phyloP scores from a whole-genome alignment of 345 rosid genomes.

The Capsella bursapastoris region DNA sequence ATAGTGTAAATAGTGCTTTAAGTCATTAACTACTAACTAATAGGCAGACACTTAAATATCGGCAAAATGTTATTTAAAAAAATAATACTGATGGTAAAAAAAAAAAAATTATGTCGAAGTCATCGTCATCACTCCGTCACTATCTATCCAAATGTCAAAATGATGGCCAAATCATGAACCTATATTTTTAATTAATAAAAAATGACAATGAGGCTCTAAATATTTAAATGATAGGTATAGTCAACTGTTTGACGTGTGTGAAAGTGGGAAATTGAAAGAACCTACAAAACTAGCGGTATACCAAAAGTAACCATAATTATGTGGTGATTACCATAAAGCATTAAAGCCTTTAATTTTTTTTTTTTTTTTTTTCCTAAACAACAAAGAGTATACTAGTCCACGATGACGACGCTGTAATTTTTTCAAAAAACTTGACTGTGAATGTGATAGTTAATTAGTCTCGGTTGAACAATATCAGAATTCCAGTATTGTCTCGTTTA shows the following conservation, averaged over 20 bases:
- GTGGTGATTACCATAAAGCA: background rate
- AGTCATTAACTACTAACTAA: background rate
- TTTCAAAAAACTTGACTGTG: background rate
- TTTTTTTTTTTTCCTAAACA: background rate
- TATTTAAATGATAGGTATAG: background rate
- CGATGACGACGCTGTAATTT: background rate
- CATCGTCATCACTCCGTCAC: constrained; percentile 29
- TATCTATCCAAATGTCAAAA: constrained; percentile 24
- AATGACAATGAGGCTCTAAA: background rate
- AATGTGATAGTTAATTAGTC: background rate
- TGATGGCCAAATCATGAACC: constrained; percentile 44
- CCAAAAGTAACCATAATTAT: background rate
- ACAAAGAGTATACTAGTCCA: background rate
- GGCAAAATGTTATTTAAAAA: background rate
- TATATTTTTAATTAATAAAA: constrained; percentile 4
- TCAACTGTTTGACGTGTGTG: background rate
- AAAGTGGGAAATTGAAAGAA: background rate
- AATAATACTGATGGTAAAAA: too few relatives aligned
- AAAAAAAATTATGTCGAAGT: background rate
- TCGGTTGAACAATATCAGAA: background rate
- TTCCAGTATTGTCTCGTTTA: background rate
- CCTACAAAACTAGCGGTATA: background rate
- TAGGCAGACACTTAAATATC: background rate
- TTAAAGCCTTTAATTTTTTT: background rate
- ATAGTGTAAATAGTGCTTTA: background rate